Conservation (phyloP, 1,139 yeast genomes). For the Candida tropicalis region DNA sequence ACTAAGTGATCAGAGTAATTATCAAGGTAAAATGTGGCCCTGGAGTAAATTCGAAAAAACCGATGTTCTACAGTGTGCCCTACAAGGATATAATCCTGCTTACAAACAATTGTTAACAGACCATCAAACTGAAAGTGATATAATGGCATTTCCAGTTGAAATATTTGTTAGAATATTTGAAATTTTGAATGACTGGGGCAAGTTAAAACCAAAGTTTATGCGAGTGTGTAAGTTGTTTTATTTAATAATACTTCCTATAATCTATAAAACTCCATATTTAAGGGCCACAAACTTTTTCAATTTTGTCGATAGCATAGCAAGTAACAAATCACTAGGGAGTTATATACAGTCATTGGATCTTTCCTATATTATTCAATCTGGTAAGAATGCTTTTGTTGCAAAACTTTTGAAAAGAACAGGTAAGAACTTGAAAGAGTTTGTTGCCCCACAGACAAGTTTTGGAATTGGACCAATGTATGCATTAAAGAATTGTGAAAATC, state of each 20-base stretch:
- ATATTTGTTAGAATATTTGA: constrained; percentile 55
- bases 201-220: constrained; percentile 53
- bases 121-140: constrained; percentile 15
- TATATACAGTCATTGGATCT: constrained; percentile 64
- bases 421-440: constrained; percentile 60
- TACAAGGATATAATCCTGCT: constrained; percentile 22
- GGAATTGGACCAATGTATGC: constrained; percentile 88
- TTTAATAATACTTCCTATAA: constrained; percentile 54
- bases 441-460: constrained; percentile 94
- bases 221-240: constrained; percentile 67
- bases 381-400: constrained; percentile 91
- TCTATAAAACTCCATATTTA: constrained; percentile 66
- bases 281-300: constrained; percentile 65
- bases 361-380: constrained; percentile 80
- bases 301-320: constrained; percentile 72
- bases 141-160: constrained; percentile 58
- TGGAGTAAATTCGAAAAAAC: constrained; percentile 48
- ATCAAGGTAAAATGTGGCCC: constrained; percentile 42
- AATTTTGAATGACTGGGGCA: constrained; percentile 34
- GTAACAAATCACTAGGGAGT: constrained; percentile 42
- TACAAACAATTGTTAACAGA: constrained; percentile 19
- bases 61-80: constrained; percentile 43
- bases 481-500: constrained; percentile 64
- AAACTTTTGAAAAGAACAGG: constrained; percentile 78
- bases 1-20: constrained; percentile 26